Base-by-base conservation (phyloP, 2,329 filamentous ascomycete genomes). In the Aspergillus sp. region DNA sequence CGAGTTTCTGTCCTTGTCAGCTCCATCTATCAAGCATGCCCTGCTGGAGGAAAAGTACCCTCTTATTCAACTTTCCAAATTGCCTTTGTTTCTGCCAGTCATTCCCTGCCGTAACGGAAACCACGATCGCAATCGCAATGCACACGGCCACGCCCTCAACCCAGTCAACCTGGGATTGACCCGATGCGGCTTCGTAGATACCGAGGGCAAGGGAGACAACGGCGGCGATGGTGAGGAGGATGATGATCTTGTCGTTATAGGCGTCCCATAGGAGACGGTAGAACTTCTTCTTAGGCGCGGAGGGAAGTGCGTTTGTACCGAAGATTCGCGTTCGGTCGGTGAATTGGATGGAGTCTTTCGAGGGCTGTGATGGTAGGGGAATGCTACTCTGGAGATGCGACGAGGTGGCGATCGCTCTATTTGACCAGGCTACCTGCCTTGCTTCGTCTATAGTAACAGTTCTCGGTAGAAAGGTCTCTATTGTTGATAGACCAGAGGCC, bases 61-160 rank as follows among this genome's bases (percentile, higher is more conserved):
- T 84, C 84, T 84, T 84, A 73, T 91, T 91, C 59, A 91, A 77
- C 71, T 90, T 90, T 31, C 88, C 86, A 68, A 91, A 91, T 67
- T 90, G 87, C 47, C 86, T 82, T 69, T 91, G 88, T 72, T 91
- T 91, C 66, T 91, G 89, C 81, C 86, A 91, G 68, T 92, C 89
- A 62, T 90, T 91, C 35, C 86, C 76, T 14, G 89, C 88, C 55
- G 88, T 89, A 15, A 90, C 89, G 27, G 87, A 71, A 2, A 91
- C 87, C 43, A 92, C 89, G 58, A 91, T 86, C n/a, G 86, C 66
- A 57, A 91, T 90, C 47, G 89, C 89, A n/a, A 87, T 82, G 46
- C 90, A 87, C 57, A 91, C 90, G 8, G 89, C 89, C 5, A 91
- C 87, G 58, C 89, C 89, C 72, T 92, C 89, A 11, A 91, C 86